Percentiles rank a stretch among this genome's conserved stretches.
Conservation (phyloP, 495 filamentous ascomycete genomes). For the Amorphotheca resinae region DNA sequence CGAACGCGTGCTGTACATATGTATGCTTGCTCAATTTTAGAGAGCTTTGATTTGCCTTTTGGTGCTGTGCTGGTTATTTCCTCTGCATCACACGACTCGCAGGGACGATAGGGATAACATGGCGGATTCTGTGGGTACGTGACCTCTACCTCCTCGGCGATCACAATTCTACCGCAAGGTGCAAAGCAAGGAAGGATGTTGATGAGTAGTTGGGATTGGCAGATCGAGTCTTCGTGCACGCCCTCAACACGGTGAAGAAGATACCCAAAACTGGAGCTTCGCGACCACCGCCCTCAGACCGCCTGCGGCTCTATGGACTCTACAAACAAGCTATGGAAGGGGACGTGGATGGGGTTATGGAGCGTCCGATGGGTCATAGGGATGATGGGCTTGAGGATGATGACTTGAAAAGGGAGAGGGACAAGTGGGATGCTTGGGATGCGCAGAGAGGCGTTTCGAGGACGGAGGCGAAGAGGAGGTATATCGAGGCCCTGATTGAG, state of each 20-base stretch:
- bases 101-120: too few species aligned
- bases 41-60: too few species aligned
- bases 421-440: slow-evolving; percentile 88
- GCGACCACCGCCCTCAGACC: slow-evolving; percentile 72
- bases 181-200: not conserved
- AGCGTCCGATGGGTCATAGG: slow-evolving; percentile 48
- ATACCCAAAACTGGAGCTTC: slow-evolving; percentile 86
- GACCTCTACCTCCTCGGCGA: not conserved
- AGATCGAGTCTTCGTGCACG: slow-evolving; percentile 98
- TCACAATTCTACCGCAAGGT: not conserved
- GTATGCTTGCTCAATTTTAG: too few species aligned
- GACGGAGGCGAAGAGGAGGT: slow-evolving; percentile 89
- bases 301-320: slow-evolving; percentile 85
- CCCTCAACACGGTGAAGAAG: slow-evolving; percentile 94
- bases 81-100: too few species aligned
- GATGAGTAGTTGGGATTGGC: not conserved
- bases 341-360: slow-evolving; percentile 86
- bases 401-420: slow-evolving; percentile 41
- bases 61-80: too few species aligned
- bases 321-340: slow-evolving; percentile 99
- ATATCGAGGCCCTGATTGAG: slow-evolving; percentile 84
- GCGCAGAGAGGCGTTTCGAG: slow-evolving; percentile 63
- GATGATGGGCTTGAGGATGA: slow-evolving; percentile 24
- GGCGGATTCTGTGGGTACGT: slow-evolving; percentile 40
- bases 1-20: too few species aligned